Evolutionary conservation across 805 yeast species (phyloP), one percentile per base, ranked within the genome.

Genomic region (Starmera amethionina): DNA sequence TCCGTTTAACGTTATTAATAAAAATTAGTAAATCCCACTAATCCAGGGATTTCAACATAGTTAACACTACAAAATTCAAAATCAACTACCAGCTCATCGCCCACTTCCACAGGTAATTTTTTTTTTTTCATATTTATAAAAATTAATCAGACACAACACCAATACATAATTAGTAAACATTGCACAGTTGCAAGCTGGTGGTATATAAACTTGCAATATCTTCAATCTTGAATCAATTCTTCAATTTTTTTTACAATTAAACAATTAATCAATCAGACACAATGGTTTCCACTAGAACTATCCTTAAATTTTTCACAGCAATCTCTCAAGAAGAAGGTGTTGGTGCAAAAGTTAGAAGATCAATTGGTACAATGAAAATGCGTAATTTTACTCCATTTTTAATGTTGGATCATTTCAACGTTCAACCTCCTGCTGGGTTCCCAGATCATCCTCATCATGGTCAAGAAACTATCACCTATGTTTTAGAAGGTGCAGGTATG

Each of bases 381-480:
- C 70, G 89, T 51, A 80, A 81, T 58, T 86, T 86, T 60, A 70
- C 85, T 13, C 96, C 96, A 4, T 86, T 86, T 54, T 63, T 86
- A 41, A 70, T 86, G 79, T 65, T 85, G 30, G 95, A 86, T 52
- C 94, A 87, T 55, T 86, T 87, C 59, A 68, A 65, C 36, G 77
- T 77, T 35, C 54, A 68, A 8, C 73, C 78, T 7, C 77, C 77
- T 5, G 76, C 78, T 13, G 94, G 95, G 8, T 84, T 84, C 58
- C 90, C 88, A 4, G 86, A 81, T 46, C 93, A 82, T 51, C 90
- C 90, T 6, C 94, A 83, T 51, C 73, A 83, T 46, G 93, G 93
- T 7, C 85, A 79, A 55, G 89, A 82, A 53, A 83, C 93, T n/a
- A 73, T 84, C 41, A 81, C 90, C 0, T 71, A 79, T 44, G 60